Base-by-base conservation (phyloP, 2,329 filamentous ascomycete genomes). In the Coleophoma eucalyptorum region DNA sequence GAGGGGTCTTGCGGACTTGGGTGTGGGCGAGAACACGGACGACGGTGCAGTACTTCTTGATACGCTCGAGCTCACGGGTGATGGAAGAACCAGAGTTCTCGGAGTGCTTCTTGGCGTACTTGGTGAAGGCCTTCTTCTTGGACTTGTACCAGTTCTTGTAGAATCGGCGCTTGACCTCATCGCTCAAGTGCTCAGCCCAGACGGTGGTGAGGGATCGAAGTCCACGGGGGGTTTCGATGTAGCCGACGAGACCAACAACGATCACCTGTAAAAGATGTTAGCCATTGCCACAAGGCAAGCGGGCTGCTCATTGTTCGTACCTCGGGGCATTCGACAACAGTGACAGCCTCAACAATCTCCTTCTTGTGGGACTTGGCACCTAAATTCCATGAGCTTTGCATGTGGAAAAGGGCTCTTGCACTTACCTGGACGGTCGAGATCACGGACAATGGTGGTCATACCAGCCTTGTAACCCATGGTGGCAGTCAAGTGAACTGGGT, bases 121-220 rank as follows among this genome's bases (percentile, higher is more conserved):
- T 97, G 84, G 94, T 99, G 84, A 99, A 99, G 59, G 94, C 94
- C 93, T 99, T 99, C 90, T 97, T 97, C 92, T 99, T 99, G 85
- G 86, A 91, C 89, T 96, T 96, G 89, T 99, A 99, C 94, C 94
- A 99, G 89, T 99, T 99, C 91, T 97, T 97, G 90, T 99, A 99
- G 90, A 99, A 99, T 74, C 94, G 90, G 71, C 94, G 90, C 88
- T 96, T 96, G 77, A 99, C 74, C 81, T 97, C 94, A 77, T 99
- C 94, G 79, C 89, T 90, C 77, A 99, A 78, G 77, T 99, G 94
- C 86, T 97, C 94, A 72, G 94, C 94, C 94, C 94, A 99, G 74
- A 99, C 90, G 72, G 94, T 97, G 75, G 92, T 97, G 77, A 99
- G 91, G 64, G 94, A 99, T 76, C 94, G 93, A 71, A 99, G 91